phyloP scores from a whole-genome alignment of 2,329 filamentous ascomycete genomes.

The Polychaeton citri region DNA sequence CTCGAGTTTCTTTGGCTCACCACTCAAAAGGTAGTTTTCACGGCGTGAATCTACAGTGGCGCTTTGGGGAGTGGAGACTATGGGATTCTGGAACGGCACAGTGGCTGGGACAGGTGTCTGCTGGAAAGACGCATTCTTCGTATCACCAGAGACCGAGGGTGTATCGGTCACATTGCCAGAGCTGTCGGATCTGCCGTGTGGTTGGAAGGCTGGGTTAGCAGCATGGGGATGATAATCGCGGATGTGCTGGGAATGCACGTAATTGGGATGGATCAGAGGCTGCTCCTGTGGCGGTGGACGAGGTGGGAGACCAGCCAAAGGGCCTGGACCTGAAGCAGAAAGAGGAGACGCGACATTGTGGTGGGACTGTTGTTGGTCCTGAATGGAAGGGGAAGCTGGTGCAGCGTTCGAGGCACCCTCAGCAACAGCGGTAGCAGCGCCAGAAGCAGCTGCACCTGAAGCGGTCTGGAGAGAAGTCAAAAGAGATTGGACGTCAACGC shows the following conservation, averaged over 20 bases:
- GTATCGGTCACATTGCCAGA: constrained; percentile 14
- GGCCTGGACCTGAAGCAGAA: constrained; percentile 15
- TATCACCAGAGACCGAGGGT: constrained; percentile 1
- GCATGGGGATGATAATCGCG: constrained; percentile 37
- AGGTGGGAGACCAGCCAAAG: constrained; percentile 31
- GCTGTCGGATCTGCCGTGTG: constrained; percentile 11
- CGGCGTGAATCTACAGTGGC: constrained; percentile 14
- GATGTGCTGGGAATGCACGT: constrained; percentile 34
- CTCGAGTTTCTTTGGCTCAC: constrained; percentile 26
- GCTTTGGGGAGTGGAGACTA: constrained; percentile 1
- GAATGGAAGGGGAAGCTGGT: constrained; percentile 6
- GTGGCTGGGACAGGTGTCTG: constrained; percentile 1
- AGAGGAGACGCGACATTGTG: constrained; percentile 18
- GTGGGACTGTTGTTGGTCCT: constrained; percentile 15
- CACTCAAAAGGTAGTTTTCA: constrained; percentile 16
- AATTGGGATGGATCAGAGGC: constrained; percentile 34
- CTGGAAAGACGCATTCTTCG: constrained; percentile 1
- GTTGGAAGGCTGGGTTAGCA: constrained; percentile 23
- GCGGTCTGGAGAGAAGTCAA: constrained; percentile 1
- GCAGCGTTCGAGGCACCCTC: constrained; percentile 1
- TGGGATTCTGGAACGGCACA: background rate
- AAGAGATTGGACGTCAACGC: background rate
- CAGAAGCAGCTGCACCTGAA: constrained; percentile 3
- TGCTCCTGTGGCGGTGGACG: constrained; percentile 37
- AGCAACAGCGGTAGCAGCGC: constrained; percentile 2